Evolutionary conservation across 768 basidiomycete genomes (phyloP).

Genomic region (Lactifluus piperatus): DNA sequence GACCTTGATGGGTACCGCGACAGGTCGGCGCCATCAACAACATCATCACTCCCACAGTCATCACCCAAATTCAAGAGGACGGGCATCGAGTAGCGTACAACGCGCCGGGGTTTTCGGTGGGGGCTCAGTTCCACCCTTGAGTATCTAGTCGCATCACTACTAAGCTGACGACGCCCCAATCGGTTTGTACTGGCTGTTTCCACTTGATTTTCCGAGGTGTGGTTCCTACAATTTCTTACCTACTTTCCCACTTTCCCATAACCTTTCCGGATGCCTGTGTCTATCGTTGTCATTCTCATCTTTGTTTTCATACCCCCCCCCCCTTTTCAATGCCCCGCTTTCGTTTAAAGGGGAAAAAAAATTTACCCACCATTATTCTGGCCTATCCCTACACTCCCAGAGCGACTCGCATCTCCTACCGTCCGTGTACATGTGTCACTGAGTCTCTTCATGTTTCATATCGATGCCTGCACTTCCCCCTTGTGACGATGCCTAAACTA

Average conservation of each 20-base stretch:
- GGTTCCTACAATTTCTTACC: not conserved
- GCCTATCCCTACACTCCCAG: not conserved
- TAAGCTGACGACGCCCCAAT: not conserved
- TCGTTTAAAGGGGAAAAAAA: not conserved
- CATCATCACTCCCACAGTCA: conserved; percentile 49
- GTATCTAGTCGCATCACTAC: conserved; percentile 6
- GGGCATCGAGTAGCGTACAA: conserved; percentile 48
- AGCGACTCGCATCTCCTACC: not conserved
- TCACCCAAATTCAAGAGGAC: conserved; percentile 56
- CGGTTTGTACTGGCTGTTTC: not conserved
- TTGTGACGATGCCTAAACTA: conserved; percentile 3
- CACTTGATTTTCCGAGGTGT: not conserved
- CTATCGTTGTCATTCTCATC: not conserved
- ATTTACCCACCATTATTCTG: not conserved
- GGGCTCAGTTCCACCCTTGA: conserved; percentile 20
- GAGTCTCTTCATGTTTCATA: conserved; percentile 8
- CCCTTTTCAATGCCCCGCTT: not conserved
- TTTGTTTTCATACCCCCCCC: not conserved
- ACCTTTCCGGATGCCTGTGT: not conserved
- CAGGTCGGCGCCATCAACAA: conserved; percentile 31
- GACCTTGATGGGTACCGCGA: conserved; percentile 33
- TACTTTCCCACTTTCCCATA: not conserved
- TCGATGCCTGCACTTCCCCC: not conserved
- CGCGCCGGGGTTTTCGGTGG: conserved; percentile 28
- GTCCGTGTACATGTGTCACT: not conserved